Evolutionary conservation across 805 yeast species (phyloP), one percentile per base, ranked within the genome.

Genomic region (Starmerella cellae): DNA sequence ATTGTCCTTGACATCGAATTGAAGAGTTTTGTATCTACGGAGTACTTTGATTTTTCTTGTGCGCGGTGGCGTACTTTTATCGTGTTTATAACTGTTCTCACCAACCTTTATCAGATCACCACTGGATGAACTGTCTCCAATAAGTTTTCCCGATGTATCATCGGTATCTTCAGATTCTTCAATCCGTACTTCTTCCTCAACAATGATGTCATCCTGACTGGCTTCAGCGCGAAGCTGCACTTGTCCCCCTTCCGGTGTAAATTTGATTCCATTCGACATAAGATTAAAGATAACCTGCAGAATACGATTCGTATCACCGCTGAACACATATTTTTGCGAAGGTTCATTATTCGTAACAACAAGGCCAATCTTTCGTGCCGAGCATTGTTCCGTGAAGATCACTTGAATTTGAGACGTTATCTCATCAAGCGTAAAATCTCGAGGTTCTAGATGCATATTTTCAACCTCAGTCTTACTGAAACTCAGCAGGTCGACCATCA

Each of bases 391-490:
- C 35, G 79, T 75, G 62, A 91, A 88, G 55, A 88, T 85, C 0
- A 94, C 81, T 49, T 77, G 74, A 8, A 87, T 75, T 59, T 88
- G 96, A 35, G 82, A 66, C 2, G 87, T 84, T 42, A 91, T 75
- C 54, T 91, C 97, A 42, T 74, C 61, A 20, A 87, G 67, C 53
- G 74, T 74, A 60, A 91, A 88, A 46, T 83, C 79, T 35, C 83
- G 75, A 55, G 79, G 79, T 55, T 91, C 96, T 30, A 91, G 64
- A 52, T 79, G 79, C 3, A 94, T 74, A 52, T 85, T 70, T 49
- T 87, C 84, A 42, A 85, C 66, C 19, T 91, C 93, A 59, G 84
- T 88, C 54, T 83, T 85, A n/a, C 94, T 79, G 60, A 87, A 91
- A 1, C 95, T 84, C 49, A 88, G 69, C 38, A 88, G 66, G 56